Evolutionary conservation across 1,139 yeast genomes (phyloP), one percentile per base, ranked within the genome.

Genomic region (Suhomyces bokatorum): DNA sequence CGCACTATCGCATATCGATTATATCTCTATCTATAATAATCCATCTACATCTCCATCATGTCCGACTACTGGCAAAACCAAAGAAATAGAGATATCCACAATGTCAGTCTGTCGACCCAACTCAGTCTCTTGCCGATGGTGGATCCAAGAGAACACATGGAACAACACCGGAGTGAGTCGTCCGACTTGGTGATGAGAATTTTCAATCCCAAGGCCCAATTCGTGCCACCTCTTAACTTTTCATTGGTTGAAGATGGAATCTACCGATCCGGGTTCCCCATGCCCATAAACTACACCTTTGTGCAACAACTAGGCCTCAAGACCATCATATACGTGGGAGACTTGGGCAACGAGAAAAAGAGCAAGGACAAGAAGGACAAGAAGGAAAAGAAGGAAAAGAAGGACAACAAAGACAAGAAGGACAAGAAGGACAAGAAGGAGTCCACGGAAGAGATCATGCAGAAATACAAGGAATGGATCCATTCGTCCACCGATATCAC

Each of bases 191-290:
- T 37, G 35, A 37, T 50, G 43, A 37, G 43, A 16, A 39, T 39
- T n/a, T 48, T 37, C 40, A 43, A 46, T 12, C 55, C 55, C 24
- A 52, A 55, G 34, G 59, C 62, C 6, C 66, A 61, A 39, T 63
- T 66, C 51, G 95, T 89, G 7, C 98, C 99, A 2, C 99, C 99
- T 2, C 73, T 93, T 54, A 90, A 90, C 66, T 91, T 91, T 60
- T 81, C 96, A 1, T 78, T 88, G 15, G 96, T 91, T 2, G 96
- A 88, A 52, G 91, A 87, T 48, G 83, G 88, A 6, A 80, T 93
- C 14, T 93, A 90, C 63, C 72, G 99, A 30, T 85, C 95, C 2
- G 99, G 99, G 3, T 95, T 90, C 59, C 99, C 99, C 3, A 87
- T 89, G 70, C 87, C 87, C 0, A 78, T 84, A 54, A 91, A 90